A percentile compares a stretch with the other conserved stretches of the same genome.
phyloP scores from a whole-genome alignment of 257 asterid species.

The Capsicum pubescens region DNA sequence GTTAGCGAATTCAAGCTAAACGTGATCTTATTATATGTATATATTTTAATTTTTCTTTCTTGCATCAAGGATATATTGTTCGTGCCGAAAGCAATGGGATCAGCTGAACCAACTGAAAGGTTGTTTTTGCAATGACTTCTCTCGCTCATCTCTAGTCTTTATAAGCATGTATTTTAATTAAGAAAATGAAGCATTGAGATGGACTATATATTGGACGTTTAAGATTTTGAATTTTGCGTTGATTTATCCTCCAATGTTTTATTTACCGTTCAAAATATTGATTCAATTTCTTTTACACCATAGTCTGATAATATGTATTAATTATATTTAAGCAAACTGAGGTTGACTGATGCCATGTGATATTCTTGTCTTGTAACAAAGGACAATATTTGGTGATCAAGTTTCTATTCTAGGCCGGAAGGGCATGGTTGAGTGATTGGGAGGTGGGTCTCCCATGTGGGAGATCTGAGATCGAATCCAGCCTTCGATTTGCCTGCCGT shows the following conservation, averaged over 20 bases:
- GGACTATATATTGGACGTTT: neutral
- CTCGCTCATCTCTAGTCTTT: neutral
- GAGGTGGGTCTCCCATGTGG: too few relatives aligned
- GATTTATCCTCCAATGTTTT: too few relatives aligned
- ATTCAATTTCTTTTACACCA: neutral
- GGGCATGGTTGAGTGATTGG: too few relatives aligned
- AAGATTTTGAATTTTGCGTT: neutral
- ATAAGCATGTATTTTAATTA: neutral
- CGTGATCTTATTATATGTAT: neutral
- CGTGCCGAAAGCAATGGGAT: neutral
- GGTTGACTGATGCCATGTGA: neutral
- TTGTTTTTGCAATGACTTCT: too few relatives aligned
- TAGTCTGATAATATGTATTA: neutral
- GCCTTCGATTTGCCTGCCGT: too few relatives aligned
- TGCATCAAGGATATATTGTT: neutral
- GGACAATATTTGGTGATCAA: neutral
- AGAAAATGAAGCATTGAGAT: neutral
- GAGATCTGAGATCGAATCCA: too few relatives aligned
- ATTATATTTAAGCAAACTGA: neutral
- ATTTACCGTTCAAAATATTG: too few relatives aligned
- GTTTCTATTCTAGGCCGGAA: too few relatives aligned
- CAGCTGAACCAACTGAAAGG: neutral
- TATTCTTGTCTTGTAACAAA: neutral
- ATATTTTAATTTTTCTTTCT: neutral
- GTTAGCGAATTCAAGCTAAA: neutral